phyloP scores from a whole-genome alignment of 306 rosid genomes.

The Prinsepia uniflora region DNA sequence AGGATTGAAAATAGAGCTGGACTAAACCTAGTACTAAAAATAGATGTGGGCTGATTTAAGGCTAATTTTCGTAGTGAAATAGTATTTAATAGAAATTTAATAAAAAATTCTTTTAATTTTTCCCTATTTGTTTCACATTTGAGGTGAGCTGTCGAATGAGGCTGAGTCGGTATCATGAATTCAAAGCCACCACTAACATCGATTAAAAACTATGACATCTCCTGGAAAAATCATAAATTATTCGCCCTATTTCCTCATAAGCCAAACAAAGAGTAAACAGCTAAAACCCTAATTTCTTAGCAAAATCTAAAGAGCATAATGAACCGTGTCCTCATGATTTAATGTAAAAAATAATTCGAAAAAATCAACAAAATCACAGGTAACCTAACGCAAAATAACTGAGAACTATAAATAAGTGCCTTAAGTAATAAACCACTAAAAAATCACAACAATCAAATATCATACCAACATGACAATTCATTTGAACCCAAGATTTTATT shows the following conservation, averaged over 20 bases:
- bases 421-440: background rate
- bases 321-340: conserved; percentile 13
- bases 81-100: too few species aligned
- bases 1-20: too few species aligned
- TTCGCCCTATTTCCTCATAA: conserved; percentile 14
- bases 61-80: too few species aligned
- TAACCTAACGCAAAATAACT: background rate
- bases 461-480: background rate
- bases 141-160: too few species aligned
- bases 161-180: too few species aligned
- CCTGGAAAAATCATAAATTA: background rate
- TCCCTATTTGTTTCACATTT: too few species aligned
- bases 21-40: too few species aligned
- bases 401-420: background rate
- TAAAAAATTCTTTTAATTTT: too few species aligned
- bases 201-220: background rate
- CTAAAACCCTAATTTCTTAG: conserved; percentile 19
- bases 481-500: background rate
- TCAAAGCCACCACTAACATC: background rate
- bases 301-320: background rate
- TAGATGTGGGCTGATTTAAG: too few species aligned
- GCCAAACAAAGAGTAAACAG: conserved; percentile 5
- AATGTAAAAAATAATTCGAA: background rate
- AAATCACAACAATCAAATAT: background rate
- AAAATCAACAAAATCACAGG: background rate